Conservation (phyloP, 257 asterid species). For the Fraxinus anomala region DNA sequence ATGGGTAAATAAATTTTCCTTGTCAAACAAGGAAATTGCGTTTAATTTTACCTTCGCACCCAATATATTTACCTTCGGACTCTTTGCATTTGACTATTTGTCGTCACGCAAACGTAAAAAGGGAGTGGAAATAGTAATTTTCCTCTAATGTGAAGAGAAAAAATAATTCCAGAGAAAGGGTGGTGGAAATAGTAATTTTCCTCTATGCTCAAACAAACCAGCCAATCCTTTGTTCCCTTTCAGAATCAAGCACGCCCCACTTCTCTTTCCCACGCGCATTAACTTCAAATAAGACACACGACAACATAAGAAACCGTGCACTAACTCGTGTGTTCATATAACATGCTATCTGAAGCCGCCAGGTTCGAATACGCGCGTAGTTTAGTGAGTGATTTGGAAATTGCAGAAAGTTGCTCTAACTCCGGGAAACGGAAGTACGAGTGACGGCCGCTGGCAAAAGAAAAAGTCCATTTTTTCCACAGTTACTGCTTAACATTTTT, state of each 20-base stretch:
- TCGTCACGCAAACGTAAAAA: neutral
- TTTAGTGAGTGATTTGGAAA: neutral
- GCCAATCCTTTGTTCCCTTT: slow-evolving; percentile 6
- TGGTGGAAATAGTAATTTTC: slow-evolving; percentile 26
- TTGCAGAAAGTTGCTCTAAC: slow-evolving; percentile 18
- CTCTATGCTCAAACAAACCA: neutral
- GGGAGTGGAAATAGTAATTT: slow-evolving; percentile 27
- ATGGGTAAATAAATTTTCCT: slow-evolving; percentile 30
- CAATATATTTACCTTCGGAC: neutral
- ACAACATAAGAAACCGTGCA: neutral
- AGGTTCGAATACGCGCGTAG: neutral
- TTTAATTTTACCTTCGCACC: slow-evolving; percentile 15
- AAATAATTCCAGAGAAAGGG: neutral
- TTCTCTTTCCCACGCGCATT: slow-evolving; percentile 15
- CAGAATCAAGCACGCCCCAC: slow-evolving; percentile 17
- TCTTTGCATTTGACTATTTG: slow-evolving; percentile 25
- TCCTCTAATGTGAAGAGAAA: neutral
- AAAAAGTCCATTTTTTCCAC: slow-evolving; percentile 4
- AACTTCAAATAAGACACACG: neutral
- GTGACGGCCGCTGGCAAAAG: slow-evolving; percentile 49
- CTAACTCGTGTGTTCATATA: neutral
- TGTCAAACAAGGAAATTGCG: slow-evolving; percentile 31
- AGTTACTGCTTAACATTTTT: slow-evolving; percentile 58
- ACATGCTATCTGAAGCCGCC: neutral
- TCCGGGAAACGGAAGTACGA: slow-evolving; percentile 64